Conservation (phyloP, 306 rosid species). For the Prunus davidiana region DNA sequence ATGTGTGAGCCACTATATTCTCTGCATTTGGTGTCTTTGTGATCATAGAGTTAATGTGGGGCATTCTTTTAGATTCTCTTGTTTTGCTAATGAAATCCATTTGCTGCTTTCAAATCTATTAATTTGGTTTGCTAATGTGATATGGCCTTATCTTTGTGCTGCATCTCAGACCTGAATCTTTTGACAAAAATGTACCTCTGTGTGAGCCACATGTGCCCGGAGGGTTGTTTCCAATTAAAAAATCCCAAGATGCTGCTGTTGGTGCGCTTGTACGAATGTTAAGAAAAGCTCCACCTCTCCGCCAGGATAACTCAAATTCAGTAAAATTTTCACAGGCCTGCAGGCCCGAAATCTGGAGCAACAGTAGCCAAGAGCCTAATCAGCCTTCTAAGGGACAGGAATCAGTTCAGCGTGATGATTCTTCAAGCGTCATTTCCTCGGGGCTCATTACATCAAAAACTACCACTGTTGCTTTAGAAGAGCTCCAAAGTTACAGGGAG, state of each 20-base stretch:
- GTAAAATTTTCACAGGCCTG: slow-evolving; percentile 28
- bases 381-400: slow-evolving; percentile 10
- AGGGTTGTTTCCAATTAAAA: slow-evolving; percentile 52
- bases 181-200: slow-evolving; percentile 41
- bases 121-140: neutral
- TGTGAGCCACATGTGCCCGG: slow-evolving; percentile 51
- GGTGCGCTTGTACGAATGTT: slow-evolving; percentile 75
- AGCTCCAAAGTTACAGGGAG: slow-evolving; percentile 67
- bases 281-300: slow-evolving; percentile 76
- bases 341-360: slow-evolving; percentile 35
- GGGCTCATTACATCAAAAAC: slow-evolving; percentile 47
- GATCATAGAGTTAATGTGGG: neutral
- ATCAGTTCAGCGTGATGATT: slow-evolving; percentile 21
- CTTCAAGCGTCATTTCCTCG: slow-evolving; percentile 40
- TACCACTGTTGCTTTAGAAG: slow-evolving; percentile 79
- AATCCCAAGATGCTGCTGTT: slow-evolving; percentile 79
- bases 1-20: neutral
- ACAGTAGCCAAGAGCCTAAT: slow-evolving; percentile 30
- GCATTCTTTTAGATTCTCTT: neutral
- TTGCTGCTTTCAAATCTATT: neutral
- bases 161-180: slow-evolving; percentile 47
- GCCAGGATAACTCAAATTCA: slow-evolving; percentile 50
- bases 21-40: neutral
- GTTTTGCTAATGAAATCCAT: neutral
- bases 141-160: slow-evolving; percentile 10